phyloP scores from a whole-genome alignment of 1,284 basidiomycete species.

The Trichosporon sp. region DNA sequence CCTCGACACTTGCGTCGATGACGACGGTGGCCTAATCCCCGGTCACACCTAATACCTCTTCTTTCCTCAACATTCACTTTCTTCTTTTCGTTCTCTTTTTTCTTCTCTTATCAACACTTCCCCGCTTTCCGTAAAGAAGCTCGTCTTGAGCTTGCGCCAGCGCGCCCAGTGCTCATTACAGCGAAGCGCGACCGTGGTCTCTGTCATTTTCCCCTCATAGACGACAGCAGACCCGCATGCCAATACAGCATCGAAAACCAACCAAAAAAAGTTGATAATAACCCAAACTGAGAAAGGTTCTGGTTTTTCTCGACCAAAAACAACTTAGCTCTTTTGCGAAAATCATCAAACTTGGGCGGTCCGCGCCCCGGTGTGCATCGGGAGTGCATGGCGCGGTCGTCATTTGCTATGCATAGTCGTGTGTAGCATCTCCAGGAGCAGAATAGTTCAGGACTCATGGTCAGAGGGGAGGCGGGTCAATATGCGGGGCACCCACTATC shows the following conservation, averaged over 20 bases:
- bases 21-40: neutral
- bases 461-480: too few relatives aligned
- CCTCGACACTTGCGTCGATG: neutral
- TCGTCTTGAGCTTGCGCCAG: constrained; percentile 1
- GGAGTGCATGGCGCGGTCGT: constrained; percentile 15
- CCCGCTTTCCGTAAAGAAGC: constrained; percentile 15
- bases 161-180: constrained; percentile 1
- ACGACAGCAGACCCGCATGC: constrained; percentile 13
- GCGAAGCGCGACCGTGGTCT: constrained; percentile 8
- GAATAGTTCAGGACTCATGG: too few relatives aligned
- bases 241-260: neutral
- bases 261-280: constrained; percentile 13
- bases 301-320: constrained; percentile 5
- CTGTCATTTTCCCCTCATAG: neutral
- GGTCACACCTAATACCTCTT: constrained; percentile 4
- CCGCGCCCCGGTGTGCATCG: constrained; percentile 14
- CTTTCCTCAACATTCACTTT: neutral
- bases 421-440: neutral
- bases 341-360: neutral
- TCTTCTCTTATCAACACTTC: neutral
- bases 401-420: constrained; percentile 9
- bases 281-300: constrained; percentile 11
- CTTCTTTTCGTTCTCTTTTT: neutral
- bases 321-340: constrained; percentile 12
- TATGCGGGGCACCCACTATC: too few relatives aligned